Evolutionary conservation across 768 basidiomycete species (phyloP), one percentile per base, ranked within the genome.

Genomic region (Pleurotus tuber-regium): DNA sequence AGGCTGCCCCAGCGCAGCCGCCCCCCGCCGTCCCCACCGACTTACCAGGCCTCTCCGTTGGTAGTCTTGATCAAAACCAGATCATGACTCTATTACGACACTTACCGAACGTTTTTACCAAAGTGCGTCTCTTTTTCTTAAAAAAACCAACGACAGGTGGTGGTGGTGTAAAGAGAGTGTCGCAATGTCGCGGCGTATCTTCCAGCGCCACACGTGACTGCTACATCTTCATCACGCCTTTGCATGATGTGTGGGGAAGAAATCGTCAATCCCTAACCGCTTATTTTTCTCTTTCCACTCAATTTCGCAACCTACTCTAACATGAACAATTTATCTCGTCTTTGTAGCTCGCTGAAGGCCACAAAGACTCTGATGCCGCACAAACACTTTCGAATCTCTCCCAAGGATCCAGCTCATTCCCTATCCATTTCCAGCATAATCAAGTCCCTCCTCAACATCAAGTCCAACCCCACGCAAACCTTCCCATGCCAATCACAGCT

Each of bases 21-120:
- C 46, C 29, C 8, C n/a, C 29, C 16, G 43, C 24, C 7, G 21
- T 44, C 5, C 43, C 46, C 11, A 28, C 46, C 14, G 46, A 48
- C 8, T 10, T 48, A 18, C 31, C 46, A 5, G 30, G 25, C 14
- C 16, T 48, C 1, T 35, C 46, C 19, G 14, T 35, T 12, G 29
- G 29, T 12, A 48, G 67, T 8, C 66, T 86, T 42, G 79, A 83
- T 60, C 71, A 76, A 18, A 70, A 71, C 26, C 85, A 87, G 65
- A 72, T 89, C 49, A 72, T 82, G 66, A 77, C 67, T 43, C 64
- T 89, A 25, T 66, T 89, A 19, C 80, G 83, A 50, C 74, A 75
- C 41, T 59, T 84, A 25, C 79, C 83, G 4, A 67, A 68, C 47
- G 70, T 83, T 23, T 78, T 83, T 43, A 73, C 66, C 57, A 83